Percentiles rank a stretch among this genome's conserved stretches.
These are phyloP conservation scores for Aciculosporium take DNA, from an alignment of 2,329 filamentous ascomycete species.

Conservation along the genomic window DNA sequence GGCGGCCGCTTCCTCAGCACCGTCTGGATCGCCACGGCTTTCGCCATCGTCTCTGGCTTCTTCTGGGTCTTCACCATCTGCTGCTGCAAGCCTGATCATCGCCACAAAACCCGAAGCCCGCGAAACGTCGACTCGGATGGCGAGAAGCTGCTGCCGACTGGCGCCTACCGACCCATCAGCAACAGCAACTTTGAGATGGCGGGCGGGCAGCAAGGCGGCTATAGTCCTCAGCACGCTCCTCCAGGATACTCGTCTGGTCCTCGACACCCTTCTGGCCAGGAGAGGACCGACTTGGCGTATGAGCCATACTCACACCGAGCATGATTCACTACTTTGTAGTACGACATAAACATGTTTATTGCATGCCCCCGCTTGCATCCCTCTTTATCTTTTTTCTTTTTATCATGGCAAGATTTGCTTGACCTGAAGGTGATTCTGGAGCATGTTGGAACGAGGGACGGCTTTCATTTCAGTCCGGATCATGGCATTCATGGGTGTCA, in stretches of 20 bases:
- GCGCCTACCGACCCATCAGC: constrained; percentile 22
- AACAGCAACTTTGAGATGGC: constrained; percentile 21
- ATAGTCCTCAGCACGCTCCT: constrained; percentile 19
- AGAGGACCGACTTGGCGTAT: constrained; percentile 40
- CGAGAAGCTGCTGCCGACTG: constrained; percentile 38
- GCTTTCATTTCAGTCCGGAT: not conserved
- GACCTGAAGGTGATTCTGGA: too few relatives aligned
- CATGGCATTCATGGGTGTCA: not conserved
- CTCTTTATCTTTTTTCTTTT: not conserved
- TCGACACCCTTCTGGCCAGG: constrained; percentile 26
- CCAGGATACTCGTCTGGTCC: constrained; percentile 12
- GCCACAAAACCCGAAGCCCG: constrained; percentile 20
- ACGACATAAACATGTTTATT: too few relatives aligned
- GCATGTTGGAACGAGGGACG: not conserved
- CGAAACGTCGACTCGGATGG: constrained; percentile 20
- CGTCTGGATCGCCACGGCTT: constrained; percentile 68
- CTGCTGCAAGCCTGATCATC: constrained; percentile 57
- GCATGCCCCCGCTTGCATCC: not conserved
- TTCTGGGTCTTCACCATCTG: constrained; percentile 91
- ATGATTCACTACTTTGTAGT: constrained; percentile 24
- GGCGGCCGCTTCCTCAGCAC: constrained; percentile 56
- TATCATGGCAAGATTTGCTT: too few relatives aligned
- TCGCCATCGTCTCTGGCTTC: constrained; percentile 58
- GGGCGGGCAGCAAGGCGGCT: constrained; percentile 16
- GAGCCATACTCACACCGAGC: constrained; percentile 48